Evolutionary conservation across 2,329 filamentous ascomycete species (phyloP), one percentile per base, ranked within the genome.

Genomic region (Aureobasidium sp.): DNA sequence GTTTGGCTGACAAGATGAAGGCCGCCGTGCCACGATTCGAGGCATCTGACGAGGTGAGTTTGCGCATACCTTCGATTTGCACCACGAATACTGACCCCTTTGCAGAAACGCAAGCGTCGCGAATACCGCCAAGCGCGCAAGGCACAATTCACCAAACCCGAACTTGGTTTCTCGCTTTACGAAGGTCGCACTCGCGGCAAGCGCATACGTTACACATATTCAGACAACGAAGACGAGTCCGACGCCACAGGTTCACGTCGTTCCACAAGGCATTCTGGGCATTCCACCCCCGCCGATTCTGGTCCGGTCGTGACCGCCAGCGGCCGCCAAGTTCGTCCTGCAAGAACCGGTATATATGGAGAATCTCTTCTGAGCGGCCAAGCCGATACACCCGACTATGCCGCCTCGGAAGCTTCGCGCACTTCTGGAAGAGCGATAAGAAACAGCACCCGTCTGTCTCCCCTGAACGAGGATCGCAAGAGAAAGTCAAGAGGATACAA

Each of bases 101-200:
- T 3, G 29, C 66, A 93, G 89, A 97, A 97, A 83, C 90, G 94
- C 61, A 91, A 87, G 74, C 88, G 92, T 48, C 88, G 94, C 62
- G 94, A 99, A 69, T 97, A 99, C 70, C 87, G 94, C 16, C 84
- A 90, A 71, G 82, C 86, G 68, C 90, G 90, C 65, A 93, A 93
- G 71, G 90, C 93, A 64, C 87, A 89, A 63, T 97, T 97, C 76
- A 83, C 88, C 66, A 85, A 91, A 5, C 91, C 91, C 6, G 92
- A 96, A 68, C 87, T 89, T 10, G 91, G 91, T 5, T 95, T 93
- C 72, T 97, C 92, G 1, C 80, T 96, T 62, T 99, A 99, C 73
- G 94, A 99, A 77, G 94, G 94, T 54, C 90, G 94, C 59, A 99
- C 95, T 5, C 86, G 94, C 63, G 94, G 94, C 62, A 97, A 99